Evolutionary conservation across 805 yeast genomes (phyloP).

Genomic region (Lipomyces lipofer): DNA sequence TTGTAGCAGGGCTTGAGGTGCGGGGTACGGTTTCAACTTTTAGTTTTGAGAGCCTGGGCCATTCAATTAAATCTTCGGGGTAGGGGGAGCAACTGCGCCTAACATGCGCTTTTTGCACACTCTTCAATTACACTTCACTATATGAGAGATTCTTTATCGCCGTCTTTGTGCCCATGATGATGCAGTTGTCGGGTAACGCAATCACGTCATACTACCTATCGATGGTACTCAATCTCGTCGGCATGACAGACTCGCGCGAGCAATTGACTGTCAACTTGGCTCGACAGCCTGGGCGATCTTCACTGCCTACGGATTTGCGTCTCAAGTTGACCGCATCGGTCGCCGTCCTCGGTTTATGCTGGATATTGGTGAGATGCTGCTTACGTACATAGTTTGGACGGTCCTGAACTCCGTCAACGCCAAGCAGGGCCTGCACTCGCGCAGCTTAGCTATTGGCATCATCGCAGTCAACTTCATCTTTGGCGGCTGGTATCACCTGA

Average conservation of each 20-base stretch:
- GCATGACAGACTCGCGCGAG: conserved; percentile 56
- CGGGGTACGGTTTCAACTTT: too few species aligned
- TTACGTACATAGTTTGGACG: conserved; percentile 48
- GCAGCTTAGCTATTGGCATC: conserved; percentile 49
- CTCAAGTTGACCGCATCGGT: conserved; percentile 36
- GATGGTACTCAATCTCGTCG: conserved; percentile 54
- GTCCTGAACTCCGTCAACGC: conserved; percentile 50
- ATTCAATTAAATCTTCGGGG: too few species aligned
- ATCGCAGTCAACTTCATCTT: conserved; percentile 49
- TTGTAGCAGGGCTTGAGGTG: too few species aligned
- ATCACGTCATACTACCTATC: conserved; percentile 53
- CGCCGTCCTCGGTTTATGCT: conserved; percentile 31
- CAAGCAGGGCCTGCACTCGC: conserved; percentile 45
- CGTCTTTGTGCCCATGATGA: conserved; percentile 41
- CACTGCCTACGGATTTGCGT: conserved; percentile 41
- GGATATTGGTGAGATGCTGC: conserved; percentile 43
- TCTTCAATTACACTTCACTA: too few species aligned
- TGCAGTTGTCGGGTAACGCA: conserved; percentile 55
- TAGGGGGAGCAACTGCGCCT: too few species aligned
- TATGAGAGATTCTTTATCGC: too few species aligned
- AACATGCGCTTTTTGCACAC: too few species aligned
- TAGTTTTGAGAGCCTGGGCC: too few species aligned
- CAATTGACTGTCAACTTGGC: too few species aligned
- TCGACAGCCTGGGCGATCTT: too few species aligned
- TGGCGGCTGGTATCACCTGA: conserved; percentile 43